These are phyloP conservation scores for Pseudotulostoma volvatum DNA, from an alignment of 495 filamentous ascomycete genomes.

Conservation along the genomic window DNA sequence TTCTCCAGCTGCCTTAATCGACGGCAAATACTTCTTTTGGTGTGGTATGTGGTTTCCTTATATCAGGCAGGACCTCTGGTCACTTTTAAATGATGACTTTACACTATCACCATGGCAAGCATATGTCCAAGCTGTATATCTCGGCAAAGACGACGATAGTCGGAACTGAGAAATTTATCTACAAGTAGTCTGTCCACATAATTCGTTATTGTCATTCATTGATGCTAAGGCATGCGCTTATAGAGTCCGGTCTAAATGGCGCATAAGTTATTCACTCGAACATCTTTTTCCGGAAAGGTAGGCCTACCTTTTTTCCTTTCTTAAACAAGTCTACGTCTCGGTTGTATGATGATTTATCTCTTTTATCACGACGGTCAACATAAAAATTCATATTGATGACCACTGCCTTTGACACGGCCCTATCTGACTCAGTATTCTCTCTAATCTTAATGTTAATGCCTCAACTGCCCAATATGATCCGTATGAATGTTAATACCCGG, in stretches of 20 bases:
- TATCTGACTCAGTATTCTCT: too few species aligned
- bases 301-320: constrained; percentile 1
- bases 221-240: too few species aligned
- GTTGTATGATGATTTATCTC: constrained; percentile 58
- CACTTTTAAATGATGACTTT: constrained; percentile 36
- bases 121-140: constrained; percentile 40
- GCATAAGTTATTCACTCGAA: too few species aligned
- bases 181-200: background rate
- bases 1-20: constrained; percentile 22
- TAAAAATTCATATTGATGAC: constrained; percentile 78
- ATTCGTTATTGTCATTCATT: background rate
- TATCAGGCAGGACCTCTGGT: too few species aligned
- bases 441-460: too few species aligned
- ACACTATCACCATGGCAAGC: constrained; percentile 38
- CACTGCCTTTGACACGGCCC: constrained; percentile 77
- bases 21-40: constrained; percentile 2
- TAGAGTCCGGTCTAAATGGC: too few species aligned
- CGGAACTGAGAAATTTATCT: constrained; percentile 24
- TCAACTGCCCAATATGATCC: too few species aligned
- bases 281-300: too few species aligned
- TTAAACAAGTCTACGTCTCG: constrained; percentile 1
- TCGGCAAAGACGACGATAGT: constrained; percentile 34
- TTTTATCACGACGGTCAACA: constrained; percentile 98
- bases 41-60: too few species aligned
- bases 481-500: too few species aligned